These are phyloP conservation scores for Alternaria consortialis DNA, from an alignment of 2,329 filamentous ascomycete species.

Conservation along the genomic window DNA sequence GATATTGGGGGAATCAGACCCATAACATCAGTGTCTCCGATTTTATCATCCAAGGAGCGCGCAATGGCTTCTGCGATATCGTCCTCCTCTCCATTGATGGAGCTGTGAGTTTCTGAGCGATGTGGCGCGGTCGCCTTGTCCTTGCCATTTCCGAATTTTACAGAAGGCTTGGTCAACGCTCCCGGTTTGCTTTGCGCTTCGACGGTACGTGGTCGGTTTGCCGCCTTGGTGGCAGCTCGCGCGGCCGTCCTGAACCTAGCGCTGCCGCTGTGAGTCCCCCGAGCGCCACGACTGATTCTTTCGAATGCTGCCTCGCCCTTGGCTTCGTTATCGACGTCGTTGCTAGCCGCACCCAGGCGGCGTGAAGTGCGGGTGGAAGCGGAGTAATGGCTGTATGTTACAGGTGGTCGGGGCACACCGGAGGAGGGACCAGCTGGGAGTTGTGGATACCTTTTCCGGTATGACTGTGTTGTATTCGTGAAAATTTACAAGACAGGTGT, in stretches of 20 bases:
- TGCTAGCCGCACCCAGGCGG: neutral
- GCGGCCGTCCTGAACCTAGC: neutral
- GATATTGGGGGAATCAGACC: neutral
- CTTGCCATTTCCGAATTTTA: neutral
- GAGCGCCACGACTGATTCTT: neutral
- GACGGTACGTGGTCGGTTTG: neutral
- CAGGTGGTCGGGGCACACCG: neutral
- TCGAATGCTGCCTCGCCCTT: slow-evolving; percentile 5
- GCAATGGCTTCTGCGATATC: slow-evolving; percentile 14
- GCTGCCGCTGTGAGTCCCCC: neutral
- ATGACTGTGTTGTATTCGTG: neutral
- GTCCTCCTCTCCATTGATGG: neutral
- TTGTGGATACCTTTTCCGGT: neutral
- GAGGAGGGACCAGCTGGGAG: neutral
- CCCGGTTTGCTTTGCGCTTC: neutral
- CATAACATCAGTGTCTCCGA: neutral
- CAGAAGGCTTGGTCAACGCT: neutral
- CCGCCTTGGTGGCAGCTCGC: neutral
- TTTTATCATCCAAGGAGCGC: slow-evolving; percentile 6
- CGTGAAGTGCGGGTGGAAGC: too few species aligned
- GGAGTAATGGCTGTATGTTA: neutral
- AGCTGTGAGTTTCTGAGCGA: neutral
- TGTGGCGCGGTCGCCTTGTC: neutral
- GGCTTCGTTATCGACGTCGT: slow-evolving; percentile 3
- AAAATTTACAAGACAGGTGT: neutral